Conservation (phyloP, 139 green algal species). For the Closterium sp. region DNA sequence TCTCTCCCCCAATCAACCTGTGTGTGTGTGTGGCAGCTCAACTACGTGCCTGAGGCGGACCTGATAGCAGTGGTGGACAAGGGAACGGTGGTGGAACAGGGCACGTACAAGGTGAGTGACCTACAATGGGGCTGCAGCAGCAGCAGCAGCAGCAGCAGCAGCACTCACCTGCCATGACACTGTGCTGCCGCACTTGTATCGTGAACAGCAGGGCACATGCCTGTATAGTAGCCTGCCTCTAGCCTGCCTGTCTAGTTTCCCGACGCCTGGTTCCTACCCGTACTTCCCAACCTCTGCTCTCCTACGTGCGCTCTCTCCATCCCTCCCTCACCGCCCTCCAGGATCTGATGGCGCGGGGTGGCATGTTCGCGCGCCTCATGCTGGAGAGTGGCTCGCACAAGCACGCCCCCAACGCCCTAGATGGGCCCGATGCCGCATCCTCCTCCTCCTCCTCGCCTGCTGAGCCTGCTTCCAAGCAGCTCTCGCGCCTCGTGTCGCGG, state of each 20-base stretch:
- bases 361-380: slow-evolving; percentile 44
- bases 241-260: too few relatives aligned
- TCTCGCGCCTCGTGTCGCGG: not conserved
- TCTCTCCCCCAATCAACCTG: too few relatives aligned
- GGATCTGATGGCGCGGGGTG: slow-evolving; percentile 3
- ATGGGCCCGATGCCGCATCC: not conserved
- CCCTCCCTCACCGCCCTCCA: not conserved
- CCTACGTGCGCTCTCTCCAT: too few relatives aligned
- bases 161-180: too few relatives aligned
- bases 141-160: too few relatives aligned
- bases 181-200: too few relatives aligned
- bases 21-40: slow-evolving; percentile 48
- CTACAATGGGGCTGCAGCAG: too few relatives aligned
- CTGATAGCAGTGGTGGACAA: slow-evolving; percentile 78
- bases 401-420: slow-evolving; percentile 62
- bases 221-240: too few relatives aligned
- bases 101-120: slow-evolving; percentile 51
- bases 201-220: too few relatives aligned
- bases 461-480: not conserved
- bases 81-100: slow-evolving; percentile 66
- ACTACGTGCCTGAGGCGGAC: slow-evolving; percentile 85
- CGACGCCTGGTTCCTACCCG: too few relatives aligned
- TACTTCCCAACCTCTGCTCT: too few relatives aligned
- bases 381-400: slow-evolving; percentile 50
- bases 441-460: not conserved